Evolutionary conservation across 75 land plant genomes (phyloP), one percentile per base, ranked within the genome.

Genomic region (Ceratopteris richardii): DNA sequence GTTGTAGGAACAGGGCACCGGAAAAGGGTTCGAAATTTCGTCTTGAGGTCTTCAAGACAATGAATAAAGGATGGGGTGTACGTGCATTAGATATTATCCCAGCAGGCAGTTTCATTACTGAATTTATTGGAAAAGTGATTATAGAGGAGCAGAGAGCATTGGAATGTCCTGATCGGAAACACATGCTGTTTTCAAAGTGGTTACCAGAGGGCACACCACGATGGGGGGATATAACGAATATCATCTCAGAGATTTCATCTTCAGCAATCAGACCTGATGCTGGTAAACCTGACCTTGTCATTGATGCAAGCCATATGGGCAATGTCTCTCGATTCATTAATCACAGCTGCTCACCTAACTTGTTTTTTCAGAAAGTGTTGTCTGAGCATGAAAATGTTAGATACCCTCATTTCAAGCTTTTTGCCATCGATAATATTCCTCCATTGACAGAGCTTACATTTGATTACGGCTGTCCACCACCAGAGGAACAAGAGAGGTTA

Each of bases 261-360:
- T 64, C 25, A 31, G 64, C 65, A 13, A 17, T 40, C 13, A 57
- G 20, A 25, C 66, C 56, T 21, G 29, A n/a, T 23, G 46, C 29
- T 0, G 54, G 61, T 33, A 9, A 42, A 11, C 71, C 62, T 30
- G 46, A 61, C 0, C 33, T 82, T 19, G 18, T 58, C 27, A 72
- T 86, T 22, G 77, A 64, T 72, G 87, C 90, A 21, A 77, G 61
- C 31, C 54, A 69, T 13, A 39, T 22, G 39, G 90, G 90, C n/a
- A 86, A 86, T 70, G 75, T 86, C 13, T 63, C 87, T 51, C 80
- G 90, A 0, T 88, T 88, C 54, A 88, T 88, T 67, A 85, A 84
- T 62, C 93, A 81, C 44, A 88, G 93, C 58, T 84, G 85, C 61
- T 73, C 71, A 1, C 93, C 93, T 6, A 88, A 78, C 65, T 66